Evolutionary conservation across 2,329 filamentous ascomycete genomes (phyloP).

Genomic region (Fusarium setosum): DNA sequence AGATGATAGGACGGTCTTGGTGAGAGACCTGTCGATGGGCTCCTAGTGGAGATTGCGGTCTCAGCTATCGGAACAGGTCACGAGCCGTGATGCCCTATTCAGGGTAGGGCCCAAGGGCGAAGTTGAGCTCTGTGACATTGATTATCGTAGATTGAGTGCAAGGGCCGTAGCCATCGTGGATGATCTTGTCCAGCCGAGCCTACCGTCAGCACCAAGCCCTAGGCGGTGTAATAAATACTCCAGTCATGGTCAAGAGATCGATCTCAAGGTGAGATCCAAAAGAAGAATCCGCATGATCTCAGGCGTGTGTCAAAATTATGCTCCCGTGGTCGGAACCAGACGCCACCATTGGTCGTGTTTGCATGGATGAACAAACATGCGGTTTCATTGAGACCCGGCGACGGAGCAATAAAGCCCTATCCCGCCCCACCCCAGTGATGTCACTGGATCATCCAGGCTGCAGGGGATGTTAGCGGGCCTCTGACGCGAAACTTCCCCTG

Average conservation of each 20-base stretch:
- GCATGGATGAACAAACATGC: neutral
- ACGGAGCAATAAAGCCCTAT: constrained; percentile 14
- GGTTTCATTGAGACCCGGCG: neutral
- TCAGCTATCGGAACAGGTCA: neutral
- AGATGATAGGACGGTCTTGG: neutral
- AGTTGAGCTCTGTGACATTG: too few species aligned
- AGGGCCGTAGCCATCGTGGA: too few species aligned
- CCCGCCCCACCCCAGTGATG: constrained; percentile 30
- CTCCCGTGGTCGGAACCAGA: constrained; percentile 24
- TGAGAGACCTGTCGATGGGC: neutral
- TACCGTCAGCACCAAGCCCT: too few species aligned
- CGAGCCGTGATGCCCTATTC: constrained; percentile 24
- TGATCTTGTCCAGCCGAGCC: too few species aligned
- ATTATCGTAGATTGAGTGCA: too few species aligned
- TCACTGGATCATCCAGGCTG: constrained; percentile 19
- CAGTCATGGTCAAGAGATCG: too few species aligned
- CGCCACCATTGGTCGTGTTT: constrained; percentile 23
- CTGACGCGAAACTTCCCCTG: constrained; percentile 8
- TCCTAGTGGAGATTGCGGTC: neutral
- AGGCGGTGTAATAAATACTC: too few species aligned
- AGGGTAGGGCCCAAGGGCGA: too few species aligned
- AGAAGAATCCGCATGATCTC: constrained; percentile 24
- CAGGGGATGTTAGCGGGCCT: constrained; percentile 5
- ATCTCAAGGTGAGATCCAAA: neutral
- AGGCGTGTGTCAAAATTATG: constrained; percentile 15